Evolutionary conservation across 139 green algal genomes (phyloP), one percentile per base, ranked within the genome.

Genomic region (Eudorina sp.): DNA sequence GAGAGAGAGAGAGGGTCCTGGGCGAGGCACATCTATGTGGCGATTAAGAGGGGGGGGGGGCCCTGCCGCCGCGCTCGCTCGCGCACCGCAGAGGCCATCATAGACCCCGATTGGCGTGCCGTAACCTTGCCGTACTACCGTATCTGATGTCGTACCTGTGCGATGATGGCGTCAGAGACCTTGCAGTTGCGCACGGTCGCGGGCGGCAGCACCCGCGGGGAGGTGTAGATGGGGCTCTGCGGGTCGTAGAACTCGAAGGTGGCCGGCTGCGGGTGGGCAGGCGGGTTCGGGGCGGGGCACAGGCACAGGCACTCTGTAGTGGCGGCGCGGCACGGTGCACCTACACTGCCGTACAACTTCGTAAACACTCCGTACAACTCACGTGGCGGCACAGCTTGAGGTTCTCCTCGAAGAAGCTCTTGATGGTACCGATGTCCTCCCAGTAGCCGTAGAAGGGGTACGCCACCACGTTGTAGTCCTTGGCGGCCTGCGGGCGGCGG

Each of bases 381-480:
- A 94, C 92, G 40, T 92, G 76, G 41, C 90, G 83, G 66, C 97
- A 96, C 27, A 99, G 96, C 46, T 96, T 97, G 40, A 99, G 93
- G 96, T 99, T 99, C 89, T 98, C 97, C 38, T 99, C 97, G 89
- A 99, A 99, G 95, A 99, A 99, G 58, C 91, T 97, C 92, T 98
- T 97, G 89, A 99, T 99, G 86, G 98, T 99, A 48, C 98, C 98
- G 84, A 99, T 99, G 94, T 99, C 97, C 92, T 99, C 96, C 98
- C 98, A 99, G 96, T 99, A 99, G 88, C 95, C 98, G 84, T 99
- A 96, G 95, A 99, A 99, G 48, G 99, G 95, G 96, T 99, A 99
- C 19, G 97, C 97, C 45, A 92, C 77, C 45, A 97, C 96, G 51
- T 97, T 94, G 87, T 82, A 23, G 74, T 83, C 88, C 27, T 25